Conservation (phyloP, 2,329 filamentous ascomycete genomes). For the Tolypocladium ophioglossoides region DNA sequence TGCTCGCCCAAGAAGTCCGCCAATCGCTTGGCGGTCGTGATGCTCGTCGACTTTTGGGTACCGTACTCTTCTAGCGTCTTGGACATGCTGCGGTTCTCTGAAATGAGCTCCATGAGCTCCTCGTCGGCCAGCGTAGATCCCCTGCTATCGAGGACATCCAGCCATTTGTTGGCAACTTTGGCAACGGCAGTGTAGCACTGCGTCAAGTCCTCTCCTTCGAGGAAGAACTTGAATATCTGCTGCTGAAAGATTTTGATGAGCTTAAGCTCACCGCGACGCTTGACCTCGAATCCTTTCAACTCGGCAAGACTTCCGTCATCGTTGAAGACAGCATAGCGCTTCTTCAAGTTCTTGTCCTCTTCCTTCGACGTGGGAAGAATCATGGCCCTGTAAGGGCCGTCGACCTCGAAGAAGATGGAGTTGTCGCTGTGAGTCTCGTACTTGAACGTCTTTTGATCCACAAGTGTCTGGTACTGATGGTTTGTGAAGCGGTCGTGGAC, state of each 20-base stretch:
- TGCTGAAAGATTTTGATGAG: conserved; percentile 99
- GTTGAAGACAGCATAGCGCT: conserved; percentile 98
- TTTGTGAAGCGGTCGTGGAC: conserved; percentile 95
- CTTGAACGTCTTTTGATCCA: conserved; percentile 67
- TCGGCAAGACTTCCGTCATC: conserved; percentile 93
- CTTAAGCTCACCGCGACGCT: conserved; percentile 93
- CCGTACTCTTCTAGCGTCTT: conserved; percentile 97
- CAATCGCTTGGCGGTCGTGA: conserved; percentile 89
- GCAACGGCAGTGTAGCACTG: conserved; percentile 90
- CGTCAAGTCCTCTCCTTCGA: conserved; percentile 76
- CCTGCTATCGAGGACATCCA: conserved; percentile 86
- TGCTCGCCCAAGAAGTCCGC: conserved; percentile 95
- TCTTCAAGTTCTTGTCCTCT: conserved; percentile 99
- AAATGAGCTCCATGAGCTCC: conserved; percentile 98
- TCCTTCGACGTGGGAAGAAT: conserved; percentile 95
- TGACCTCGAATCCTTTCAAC: conserved; percentile 94
- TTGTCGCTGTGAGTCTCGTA: conserved; percentile 98
- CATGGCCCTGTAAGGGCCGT: conserved; percentile 97
- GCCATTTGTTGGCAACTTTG: conserved; percentile 90
- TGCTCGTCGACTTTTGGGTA: conserved; percentile 93
- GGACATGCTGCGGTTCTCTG: conserved; percentile 95
- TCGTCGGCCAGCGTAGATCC: conserved; percentile 88
- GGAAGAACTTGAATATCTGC: conserved; percentile 98
- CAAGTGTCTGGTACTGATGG: conserved; percentile 88
- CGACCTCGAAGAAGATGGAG: conserved; percentile 98